Evolutionary conservation across 306 rosid genomes (phyloP).

Genomic region (Vigna angularis): DNA sequence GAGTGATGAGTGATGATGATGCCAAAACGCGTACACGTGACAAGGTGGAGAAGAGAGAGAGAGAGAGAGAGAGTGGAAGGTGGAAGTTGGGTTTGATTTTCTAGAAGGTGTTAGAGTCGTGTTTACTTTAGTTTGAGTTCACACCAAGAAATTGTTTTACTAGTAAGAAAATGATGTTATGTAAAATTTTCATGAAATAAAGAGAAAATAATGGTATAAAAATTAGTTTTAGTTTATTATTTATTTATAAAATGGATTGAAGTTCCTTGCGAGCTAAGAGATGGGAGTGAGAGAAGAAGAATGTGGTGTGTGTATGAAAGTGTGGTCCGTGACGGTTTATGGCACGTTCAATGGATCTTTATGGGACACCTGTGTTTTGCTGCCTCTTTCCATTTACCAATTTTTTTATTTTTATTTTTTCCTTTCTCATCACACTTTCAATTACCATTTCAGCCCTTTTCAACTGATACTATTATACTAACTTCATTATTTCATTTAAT

Average conservation of each 20-base stretch:
- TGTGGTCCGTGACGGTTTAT: constrained; percentile 23
- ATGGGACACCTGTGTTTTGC: background rate
- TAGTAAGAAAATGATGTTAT: background rate
- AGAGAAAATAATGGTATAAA: background rate
- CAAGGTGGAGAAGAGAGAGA: constrained; percentile 9
- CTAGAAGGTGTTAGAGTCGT: constrained; percentile 37
- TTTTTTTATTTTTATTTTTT: background rate
- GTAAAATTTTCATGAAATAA: background rate
- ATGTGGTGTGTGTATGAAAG: constrained; percentile 3
- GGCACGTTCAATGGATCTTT: background rate
- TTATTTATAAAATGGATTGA: background rate
- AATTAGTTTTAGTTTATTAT: background rate
- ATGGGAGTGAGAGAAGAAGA: background rate
- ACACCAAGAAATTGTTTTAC: constrained; percentile 18
- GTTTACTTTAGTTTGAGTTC: constrained; percentile 34
- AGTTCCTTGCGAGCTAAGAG: constrained; percentile 53
- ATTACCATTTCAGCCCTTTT: background rate
- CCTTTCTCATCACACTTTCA: background rate
- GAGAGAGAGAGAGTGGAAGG: constrained; percentile 20
- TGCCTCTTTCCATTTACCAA: background rate
- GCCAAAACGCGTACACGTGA: constrained; percentile 49
- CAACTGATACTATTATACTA: too few relatives aligned
- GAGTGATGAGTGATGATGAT: constrained; percentile 42
- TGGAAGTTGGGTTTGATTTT: constrained; percentile 44
- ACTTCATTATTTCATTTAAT: too few relatives aligned